Evolutionary conservation across 352 stramenopile species (phyloP).

Genomic region (Hyaloperonospora arabidopsidis): DNA sequence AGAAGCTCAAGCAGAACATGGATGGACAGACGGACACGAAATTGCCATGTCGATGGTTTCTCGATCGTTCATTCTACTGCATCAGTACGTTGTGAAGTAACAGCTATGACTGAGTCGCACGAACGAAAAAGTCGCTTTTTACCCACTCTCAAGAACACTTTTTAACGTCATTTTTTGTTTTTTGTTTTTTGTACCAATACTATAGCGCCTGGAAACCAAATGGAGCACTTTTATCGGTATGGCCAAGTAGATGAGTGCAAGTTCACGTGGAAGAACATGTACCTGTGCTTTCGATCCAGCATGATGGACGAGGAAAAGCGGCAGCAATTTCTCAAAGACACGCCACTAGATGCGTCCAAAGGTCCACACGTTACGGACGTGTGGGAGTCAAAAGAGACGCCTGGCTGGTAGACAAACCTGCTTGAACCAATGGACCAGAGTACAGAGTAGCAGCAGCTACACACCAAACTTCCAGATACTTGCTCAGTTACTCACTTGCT

Average conservation of each 20-base stretch:
- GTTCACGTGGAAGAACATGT: slow-evolving; percentile 77
- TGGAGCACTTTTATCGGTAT: slow-evolving; percentile 75
- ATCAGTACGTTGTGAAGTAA: slow-evolving; percentile 55
- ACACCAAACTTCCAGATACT: too few relatives aligned
- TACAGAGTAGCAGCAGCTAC: too few relatives aligned
- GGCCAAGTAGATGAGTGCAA: slow-evolving; percentile 70
- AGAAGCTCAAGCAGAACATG: slow-evolving; percentile 28
- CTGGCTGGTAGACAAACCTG: slow-evolving; percentile 46
- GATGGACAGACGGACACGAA: slow-evolving; percentile 29
- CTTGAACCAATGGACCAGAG: neutral
- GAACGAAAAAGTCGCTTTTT: too few relatives aligned
- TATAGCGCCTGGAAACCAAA: slow-evolving; percentile 66
- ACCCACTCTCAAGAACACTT: too few relatives aligned
- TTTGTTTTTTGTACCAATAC: neutral
- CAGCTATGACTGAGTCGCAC: too few relatives aligned
- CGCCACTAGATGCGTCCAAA: slow-evolving; percentile 50
- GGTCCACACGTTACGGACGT: slow-evolving; percentile 47
- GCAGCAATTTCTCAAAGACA: slow-evolving; percentile 61
- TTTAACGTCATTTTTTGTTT: too few relatives aligned
- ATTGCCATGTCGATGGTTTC: slow-evolving; percentile 68
- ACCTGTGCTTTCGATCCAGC: slow-evolving; percentile 64
- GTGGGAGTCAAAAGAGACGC: slow-evolving; percentile 57
- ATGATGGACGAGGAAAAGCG: slow-evolving; percentile 75
- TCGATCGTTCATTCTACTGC: slow-evolving; percentile 76
- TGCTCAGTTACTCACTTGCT: slow-evolving; percentile 15